Base-by-base conservation (phyloP, 2,329 filamentous ascomycete genomes). In the Colletotrichum sp. region DNA sequence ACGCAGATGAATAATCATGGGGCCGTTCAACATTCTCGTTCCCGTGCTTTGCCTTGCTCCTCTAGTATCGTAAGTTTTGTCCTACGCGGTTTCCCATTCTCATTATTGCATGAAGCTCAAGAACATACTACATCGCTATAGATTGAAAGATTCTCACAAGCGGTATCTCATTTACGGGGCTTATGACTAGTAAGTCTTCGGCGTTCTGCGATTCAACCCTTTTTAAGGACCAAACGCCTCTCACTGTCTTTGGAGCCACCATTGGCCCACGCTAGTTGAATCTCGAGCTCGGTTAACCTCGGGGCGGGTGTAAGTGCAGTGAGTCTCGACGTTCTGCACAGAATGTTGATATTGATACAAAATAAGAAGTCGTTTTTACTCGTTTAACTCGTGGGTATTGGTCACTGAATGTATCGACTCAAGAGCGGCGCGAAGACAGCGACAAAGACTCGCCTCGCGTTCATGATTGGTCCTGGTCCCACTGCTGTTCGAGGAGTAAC, bases 281-380 rank as follows among this genome's bases (percentile, higher is more conserved):
- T 11, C 0, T 44, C 1, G 36, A 39, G 8, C 36, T 39, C 8
- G 16, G 16, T 9, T 5, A 19, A 39, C 1, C 36, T 39, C 16
- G 16, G 5, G 36, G 16, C 36, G 16, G 16, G 36, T 39, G 3
- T 9, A 11, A 39, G 3, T 39, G 36, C 3, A 39, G 36, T 2
- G 3, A 39, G 3, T 11, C 8, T 39, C 19, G 36, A 2, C 19
- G 36, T 39, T 1, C 36, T 39, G 19, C n/a, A n/a, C n/a, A n/a
- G 25, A 4, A 5, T 16, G 36, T 1, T 15, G 1, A 39, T 1
- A 39, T 9, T 39, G 0, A 19, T 19, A 0, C 16, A 3, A 39
- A 39, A 1, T 9, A 39, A 39, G 36, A 9, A 19, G 0, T 39
- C 1, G 5, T 39, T 16, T 19, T 2, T 39, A 2, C 36, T 9